These are phyloP conservation scores for Phaffomyces antillensis DNA, from an alignment of 805 yeast species.

Conservation along the genomic window DNA sequence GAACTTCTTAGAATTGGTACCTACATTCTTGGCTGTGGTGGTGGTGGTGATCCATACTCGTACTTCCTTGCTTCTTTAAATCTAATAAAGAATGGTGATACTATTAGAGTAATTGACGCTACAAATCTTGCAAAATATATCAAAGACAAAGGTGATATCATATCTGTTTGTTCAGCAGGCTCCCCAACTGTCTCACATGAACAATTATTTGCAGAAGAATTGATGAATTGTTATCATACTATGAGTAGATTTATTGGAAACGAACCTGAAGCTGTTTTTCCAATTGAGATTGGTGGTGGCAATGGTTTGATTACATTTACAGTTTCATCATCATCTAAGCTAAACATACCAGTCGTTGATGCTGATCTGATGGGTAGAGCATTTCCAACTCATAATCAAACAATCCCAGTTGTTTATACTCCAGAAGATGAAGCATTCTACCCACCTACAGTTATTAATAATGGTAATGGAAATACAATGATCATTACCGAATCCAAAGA, in stretches of 20 bases:
- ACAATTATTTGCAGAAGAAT: constrained; percentile 32
- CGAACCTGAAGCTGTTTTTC: constrained; percentile 29
- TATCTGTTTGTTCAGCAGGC: constrained; percentile 26
- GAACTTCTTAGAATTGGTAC: constrained; percentile 38
- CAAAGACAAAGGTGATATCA: constrained; percentile 22
- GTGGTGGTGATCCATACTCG: constrained; percentile 44
- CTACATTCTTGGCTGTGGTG: constrained; percentile 44
- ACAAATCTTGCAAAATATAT: constrained; percentile 7
- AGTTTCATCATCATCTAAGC: constrained; percentile 6
- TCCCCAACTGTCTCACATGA: constrained; percentile 18
- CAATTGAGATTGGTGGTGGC: constrained; percentile 39
- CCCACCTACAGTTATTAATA: constrained; percentile 25
- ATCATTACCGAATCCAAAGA: constrained; percentile 27
- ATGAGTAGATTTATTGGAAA: constrained; percentile 25
- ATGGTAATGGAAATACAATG: constrained; percentile 34
- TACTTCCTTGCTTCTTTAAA: constrained; percentile 29
- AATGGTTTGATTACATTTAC: constrained; percentile 30
- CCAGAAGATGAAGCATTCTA: constrained; percentile 16
- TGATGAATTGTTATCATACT: constrained; percentile 16
- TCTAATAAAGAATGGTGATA: constrained; percentile 28
- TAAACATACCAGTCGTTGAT: constrained; percentile 30
- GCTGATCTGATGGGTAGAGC: constrained; percentile 32
- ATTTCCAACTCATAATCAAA: constrained; percentile 26
- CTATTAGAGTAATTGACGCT: constrained; percentile 28
- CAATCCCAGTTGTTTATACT: constrained; percentile 20